Evolutionary conservation across 352 stramenopile species (phyloP), one percentile per base, ranked within the genome.

Genomic region (Phytophthora pluvialis): DNA sequence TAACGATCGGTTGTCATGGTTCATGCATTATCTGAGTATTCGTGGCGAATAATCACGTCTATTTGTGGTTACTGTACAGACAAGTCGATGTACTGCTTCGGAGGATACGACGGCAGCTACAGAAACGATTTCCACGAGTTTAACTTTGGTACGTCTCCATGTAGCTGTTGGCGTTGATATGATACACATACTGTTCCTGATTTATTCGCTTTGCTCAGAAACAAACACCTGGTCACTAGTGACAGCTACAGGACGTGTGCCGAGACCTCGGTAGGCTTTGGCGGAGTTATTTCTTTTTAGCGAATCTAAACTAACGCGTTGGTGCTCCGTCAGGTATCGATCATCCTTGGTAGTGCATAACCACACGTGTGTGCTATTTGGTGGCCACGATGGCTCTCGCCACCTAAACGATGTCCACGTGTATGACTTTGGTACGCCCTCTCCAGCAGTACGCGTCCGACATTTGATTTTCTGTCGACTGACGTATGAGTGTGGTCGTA

Each of bases 91-190:
- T 96, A 81, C 35, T 90, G 95, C 46, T 98, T 98, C 73, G 93
- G 94, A 32, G 94, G 97, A 43, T 99, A 99, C 66, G 97, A 99
- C 63, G 95, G 95, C 15, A 95, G 85, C 64, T 97, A 97, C 64
- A 84, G 94, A 60, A 98, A 93, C 53, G 97, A 99, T 72, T 98
- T 99, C 63, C 94, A 99, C 63, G 91, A 98, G 76, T 99, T 98
- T 72, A 95, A 98, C 64, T 95, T 95, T 58, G 85, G 85, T 92
- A 56, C 38, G 62, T 50, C 32, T 36, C 13, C 21, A 21, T 21
- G 21, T 21, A 25, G 4, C 25, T 51, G 15, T 31, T 53, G n/a
- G 21, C 28, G 5, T 28, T 1, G 5, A 10, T 15, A 32, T 43
- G 15, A 29, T 21, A 33, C n/a, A 29, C 25, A 12, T 40, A 16